Conservation (phyloP, 192 early-diverging fungal species). For the Coemansia sp. region DNA sequence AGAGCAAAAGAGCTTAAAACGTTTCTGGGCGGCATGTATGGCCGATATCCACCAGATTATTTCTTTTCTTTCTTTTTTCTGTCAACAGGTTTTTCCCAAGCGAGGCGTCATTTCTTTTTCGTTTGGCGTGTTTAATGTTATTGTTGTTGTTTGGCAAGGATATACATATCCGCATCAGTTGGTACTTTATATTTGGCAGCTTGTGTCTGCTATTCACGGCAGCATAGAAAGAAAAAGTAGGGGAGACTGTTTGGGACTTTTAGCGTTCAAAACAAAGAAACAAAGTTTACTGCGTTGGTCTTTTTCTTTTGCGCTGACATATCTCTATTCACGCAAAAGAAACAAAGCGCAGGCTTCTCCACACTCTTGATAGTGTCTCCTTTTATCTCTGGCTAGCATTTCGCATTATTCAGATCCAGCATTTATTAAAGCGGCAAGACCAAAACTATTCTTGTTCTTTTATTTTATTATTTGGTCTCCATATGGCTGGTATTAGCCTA, state of each 20-base stretch:
- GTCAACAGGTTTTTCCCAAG: not conserved
- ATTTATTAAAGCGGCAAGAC: not conserved
- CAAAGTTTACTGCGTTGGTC: constrained; percentile 1
- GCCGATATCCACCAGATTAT: not conserved
- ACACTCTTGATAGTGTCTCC: not conserved
- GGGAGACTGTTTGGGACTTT: constrained; percentile 12
- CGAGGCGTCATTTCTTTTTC: not conserved
- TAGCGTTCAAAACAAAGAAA: constrained; percentile 15
- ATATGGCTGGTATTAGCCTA: constrained; percentile 4
- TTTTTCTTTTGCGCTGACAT: constrained; percentile 4
- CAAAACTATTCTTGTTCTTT: not conserved
- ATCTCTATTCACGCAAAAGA: not conserved
- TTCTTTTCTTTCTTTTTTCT: not conserved
- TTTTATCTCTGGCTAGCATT: not conserved
- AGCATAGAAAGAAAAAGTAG: constrained; percentile 6
- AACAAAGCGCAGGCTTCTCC: constrained; percentile 1
- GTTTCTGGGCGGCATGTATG: constrained; percentile 1
- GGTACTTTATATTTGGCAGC: not conserved
- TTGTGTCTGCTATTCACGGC: not conserved
- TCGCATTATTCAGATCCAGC: not conserved
- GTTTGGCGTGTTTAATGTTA: not conserved
- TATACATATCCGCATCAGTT: not conserved
- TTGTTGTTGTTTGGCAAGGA: not conserved
- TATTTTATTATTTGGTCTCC: not conserved
- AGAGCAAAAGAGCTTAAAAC: not conserved